Evolutionary conservation across 2,329 filamentous ascomycete genomes (phyloP).

Genomic region (Macroventuria anomochaeta): DNA sequence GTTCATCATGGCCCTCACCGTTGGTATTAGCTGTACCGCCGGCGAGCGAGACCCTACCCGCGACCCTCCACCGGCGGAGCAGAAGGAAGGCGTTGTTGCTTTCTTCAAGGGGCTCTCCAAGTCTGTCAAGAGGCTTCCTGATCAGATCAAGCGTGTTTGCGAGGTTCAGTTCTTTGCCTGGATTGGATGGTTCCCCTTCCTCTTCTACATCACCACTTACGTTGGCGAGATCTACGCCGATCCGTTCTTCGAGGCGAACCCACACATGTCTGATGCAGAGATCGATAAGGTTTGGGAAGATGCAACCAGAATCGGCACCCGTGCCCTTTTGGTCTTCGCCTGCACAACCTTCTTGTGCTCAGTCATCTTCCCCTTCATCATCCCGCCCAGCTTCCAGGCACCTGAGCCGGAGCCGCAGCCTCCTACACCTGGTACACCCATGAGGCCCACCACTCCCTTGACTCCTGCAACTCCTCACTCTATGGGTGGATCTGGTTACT

Average conservation of each 20-base stretch:
- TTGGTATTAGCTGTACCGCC: constrained; percentile 71
- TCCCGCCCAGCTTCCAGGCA: constrained; percentile 76
- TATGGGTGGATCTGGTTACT: constrained; percentile 44
- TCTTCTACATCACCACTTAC: constrained; percentile 95
- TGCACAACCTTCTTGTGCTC: constrained; percentile 83
- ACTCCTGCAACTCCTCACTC: constrained; percentile 43
- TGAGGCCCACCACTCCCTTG: constrained; percentile 51
- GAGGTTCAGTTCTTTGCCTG: constrained; percentile 71
- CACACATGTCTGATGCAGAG: constrained; percentile 76
- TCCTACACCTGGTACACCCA: constrained; percentile 39
- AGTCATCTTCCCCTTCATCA: constrained; percentile 82
- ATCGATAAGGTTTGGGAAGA: constrained; percentile 82
- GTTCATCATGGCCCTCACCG: constrained; percentile 71
- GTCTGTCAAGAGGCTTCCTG: constrained; percentile 78
- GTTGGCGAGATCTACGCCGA: constrained; percentile 92
- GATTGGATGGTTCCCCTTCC: constrained; percentile 94
- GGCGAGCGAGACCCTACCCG: constrained; percentile 80
- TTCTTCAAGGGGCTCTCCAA: constrained; percentile 82
- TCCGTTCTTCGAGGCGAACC: constrained; percentile 77
- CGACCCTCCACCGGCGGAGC: constrained; percentile 65
- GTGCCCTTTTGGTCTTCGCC: constrained; percentile 87
- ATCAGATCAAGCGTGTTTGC: constrained; percentile 82
- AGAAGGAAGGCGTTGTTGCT: constrained; percentile 69
- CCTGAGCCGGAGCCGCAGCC: constrained; percentile 36
- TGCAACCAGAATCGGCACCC: constrained; percentile 85